phyloP scores from a whole-genome alignment of 257 asterid genomes.

The Eucommia ulmoides region DNA sequence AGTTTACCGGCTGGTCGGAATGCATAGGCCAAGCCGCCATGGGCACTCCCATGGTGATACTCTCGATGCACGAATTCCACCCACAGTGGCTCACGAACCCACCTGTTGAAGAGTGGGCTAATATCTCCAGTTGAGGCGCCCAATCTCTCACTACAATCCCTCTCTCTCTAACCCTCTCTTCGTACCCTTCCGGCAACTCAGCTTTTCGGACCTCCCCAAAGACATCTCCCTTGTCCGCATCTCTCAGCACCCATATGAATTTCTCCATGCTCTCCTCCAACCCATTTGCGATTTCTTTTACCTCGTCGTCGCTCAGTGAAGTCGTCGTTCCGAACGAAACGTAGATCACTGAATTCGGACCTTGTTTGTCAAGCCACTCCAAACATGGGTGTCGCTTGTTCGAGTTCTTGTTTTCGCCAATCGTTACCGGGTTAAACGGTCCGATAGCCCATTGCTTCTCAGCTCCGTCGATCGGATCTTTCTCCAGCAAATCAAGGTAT shows the following conservation, averaged over 20 bases:
- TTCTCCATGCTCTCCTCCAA: constrained; percentile 30
- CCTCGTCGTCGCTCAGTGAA: constrained; percentile 23
- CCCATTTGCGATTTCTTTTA: constrained; percentile 25
- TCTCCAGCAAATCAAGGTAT: constrained; percentile 17
- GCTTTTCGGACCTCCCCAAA: constrained; percentile 19
- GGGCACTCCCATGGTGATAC: constrained; percentile 15
- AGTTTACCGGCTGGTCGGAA: constrained; percentile 46
- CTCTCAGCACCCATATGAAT: constrained; percentile 48
- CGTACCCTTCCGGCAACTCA: constrained; percentile 29
- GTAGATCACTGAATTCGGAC: constrained; percentile 23
- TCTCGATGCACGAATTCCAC: constrained; percentile 16
- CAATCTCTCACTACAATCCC: constrained; percentile 46
- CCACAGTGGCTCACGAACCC: constrained; percentile 24
- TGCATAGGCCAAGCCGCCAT: constrained; percentile 45
- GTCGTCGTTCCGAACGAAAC: constrained; percentile 36
- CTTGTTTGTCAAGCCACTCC: constrained; percentile 32
- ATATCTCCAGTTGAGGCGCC: constrained; percentile 45
- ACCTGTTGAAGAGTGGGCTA: constrained; percentile 28
- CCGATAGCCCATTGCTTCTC: constrained; percentile 42
- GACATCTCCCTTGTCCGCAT: constrained; percentile 37
- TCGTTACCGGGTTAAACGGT: constrained; percentile 32
- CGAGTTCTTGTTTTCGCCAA: neutral
- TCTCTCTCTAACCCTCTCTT: constrained; percentile 18
- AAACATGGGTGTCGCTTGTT: neutral
- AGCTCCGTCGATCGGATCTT: neutral